Evolutionary conservation across 108 stramenopile genomes (phyloP), one percentile per base, ranked within the genome.

Genomic region (Skeletonema tropicum): DNA sequence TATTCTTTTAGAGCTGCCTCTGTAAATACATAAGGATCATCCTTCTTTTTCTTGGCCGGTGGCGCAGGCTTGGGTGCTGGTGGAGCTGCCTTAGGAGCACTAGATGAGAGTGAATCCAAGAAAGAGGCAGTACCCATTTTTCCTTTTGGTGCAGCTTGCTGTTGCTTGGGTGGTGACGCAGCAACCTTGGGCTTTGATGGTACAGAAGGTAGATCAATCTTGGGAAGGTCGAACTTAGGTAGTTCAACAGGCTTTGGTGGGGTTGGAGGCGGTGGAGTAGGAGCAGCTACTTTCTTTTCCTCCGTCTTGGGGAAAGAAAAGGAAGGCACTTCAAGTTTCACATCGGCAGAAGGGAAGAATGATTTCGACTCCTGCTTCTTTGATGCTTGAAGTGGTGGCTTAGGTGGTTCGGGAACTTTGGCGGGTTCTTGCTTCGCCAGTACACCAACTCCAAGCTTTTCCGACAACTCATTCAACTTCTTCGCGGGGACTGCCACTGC

Each of bases 401-500:
- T 61, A 26, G 85, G 80, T 48, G 86, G 83, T 33, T 84, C 63
- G 5, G 79, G 80, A 3, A 69, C 25, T 60, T 85, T 66, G 2
- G 76, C 60, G 26, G 55, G 45, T 8, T 29, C 41, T 52, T 79
- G 59, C 39, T n/a, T 35, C 19, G 77, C 80, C 71, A 78, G 60
- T 9, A 74, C 69, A 57, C 60, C 57, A 39, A 68, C 69, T 45
- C 79, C 68, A 19, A 66, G 61, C 46, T 76, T 39, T 70, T 74
- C 85, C 1, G 84, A 70, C 32, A 63, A 49, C 46, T 79, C 85
- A 23, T 90, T 76, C 36, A 90, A 71, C 42, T 85, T 87, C 62
- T 88, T 89, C 5, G 73, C 74, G 14, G 94, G 94, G 41, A 85
- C 64, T n/a, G 86, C 76, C 6, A 77, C 72, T 29, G 92, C 86